Percentiles rank a stretch among this genome's conserved stretches.
phyloP scores from a whole-genome alignment of 306 rosid genomes.

The Acmispon strigosus region DNA sequence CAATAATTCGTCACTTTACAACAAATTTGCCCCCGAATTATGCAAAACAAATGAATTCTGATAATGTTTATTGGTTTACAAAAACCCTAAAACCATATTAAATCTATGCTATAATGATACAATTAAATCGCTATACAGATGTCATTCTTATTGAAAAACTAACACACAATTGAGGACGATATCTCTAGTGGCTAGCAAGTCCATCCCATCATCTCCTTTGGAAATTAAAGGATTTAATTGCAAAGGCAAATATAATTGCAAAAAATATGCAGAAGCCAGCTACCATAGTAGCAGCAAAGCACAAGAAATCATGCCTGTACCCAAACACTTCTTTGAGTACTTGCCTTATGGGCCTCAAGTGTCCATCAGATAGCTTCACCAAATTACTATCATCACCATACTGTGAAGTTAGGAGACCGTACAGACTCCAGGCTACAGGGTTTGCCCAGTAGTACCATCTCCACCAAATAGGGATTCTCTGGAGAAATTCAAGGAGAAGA shows the following conservation, averaged over 20 bases:
- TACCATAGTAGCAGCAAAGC: conserved; percentile 65
- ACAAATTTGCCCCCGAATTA: not conserved
- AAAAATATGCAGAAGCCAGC: conserved; percentile 83
- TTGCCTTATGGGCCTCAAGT: conserved; percentile 26
- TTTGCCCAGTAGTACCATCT: conserved; percentile 99
- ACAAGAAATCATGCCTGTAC: conserved; percentile 72
- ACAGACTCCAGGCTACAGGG: conserved; percentile 91
- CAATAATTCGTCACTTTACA: conserved; percentile 21
- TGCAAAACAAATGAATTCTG: conserved; percentile 6
- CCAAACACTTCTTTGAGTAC: conserved; percentile 66
- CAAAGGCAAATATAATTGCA: conserved; percentile 74
- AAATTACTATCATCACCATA: conserved; percentile 53
- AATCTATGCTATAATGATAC: conserved; percentile 18
- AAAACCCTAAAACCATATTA: conserved; percentile 11
- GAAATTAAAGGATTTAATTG: conserved; percentile 97
- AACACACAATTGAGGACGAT: not conserved
- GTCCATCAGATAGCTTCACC: conserved; percentile 72
- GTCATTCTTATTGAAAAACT: conserved; percentile 23
- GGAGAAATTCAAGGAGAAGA: conserved; percentile 33
- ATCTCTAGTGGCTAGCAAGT: conserved; percentile 4
- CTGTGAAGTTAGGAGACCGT: conserved; percentile 86
- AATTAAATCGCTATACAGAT: conserved; percentile 39
- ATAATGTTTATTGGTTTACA: conserved; percentile 30
- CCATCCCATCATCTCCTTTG: conserved; percentile 71
- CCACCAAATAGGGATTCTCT: conserved; percentile 99